Conservation (phyloP, 2,329 filamentous ascomycete species). For the Sporothrix pallida region DNA sequence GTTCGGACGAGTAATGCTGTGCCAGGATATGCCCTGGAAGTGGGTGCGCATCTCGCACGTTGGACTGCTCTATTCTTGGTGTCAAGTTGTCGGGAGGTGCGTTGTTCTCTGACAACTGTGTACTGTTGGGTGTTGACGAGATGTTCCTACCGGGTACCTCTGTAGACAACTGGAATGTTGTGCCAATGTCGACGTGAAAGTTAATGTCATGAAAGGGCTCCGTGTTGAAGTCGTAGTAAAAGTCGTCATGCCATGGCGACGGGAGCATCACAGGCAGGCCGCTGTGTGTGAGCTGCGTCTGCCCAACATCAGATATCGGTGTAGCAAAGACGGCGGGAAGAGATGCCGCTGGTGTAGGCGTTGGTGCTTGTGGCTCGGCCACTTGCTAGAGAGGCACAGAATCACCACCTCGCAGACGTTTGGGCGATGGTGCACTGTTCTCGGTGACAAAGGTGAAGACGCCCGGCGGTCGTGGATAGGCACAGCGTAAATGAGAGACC, state of each 20-base stretch:
- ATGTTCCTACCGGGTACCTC: too few species aligned
- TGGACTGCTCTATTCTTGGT: neutral
- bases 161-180: neutral
- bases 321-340: neutral
- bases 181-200: neutral
- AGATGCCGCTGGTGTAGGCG: neutral
- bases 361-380: neutral
- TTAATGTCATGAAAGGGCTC: slow-evolving; percentile 19
- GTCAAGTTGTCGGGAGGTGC: neutral
- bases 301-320: neutral
- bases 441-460: slow-evolving; percentile 16
- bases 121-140: too few species aligned
- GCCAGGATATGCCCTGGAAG: slow-evolving; percentile 15
- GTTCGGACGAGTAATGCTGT: slow-evolving; percentile 18
- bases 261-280: neutral
- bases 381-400: too few species aligned
- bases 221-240: slow-evolving; percentile 25
- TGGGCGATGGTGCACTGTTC: neutral
- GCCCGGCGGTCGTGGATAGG: slow-evolving; percentile 8
- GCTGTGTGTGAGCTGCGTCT: neutral
- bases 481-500: neutral
- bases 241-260: slow-evolving; percentile 26
- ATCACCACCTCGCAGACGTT: neutral
- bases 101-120: too few species aligned
- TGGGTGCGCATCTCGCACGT: neutral